Conservation (phyloP, 768 basidiomycete species). For the Cubamyces lactineus region DNA sequence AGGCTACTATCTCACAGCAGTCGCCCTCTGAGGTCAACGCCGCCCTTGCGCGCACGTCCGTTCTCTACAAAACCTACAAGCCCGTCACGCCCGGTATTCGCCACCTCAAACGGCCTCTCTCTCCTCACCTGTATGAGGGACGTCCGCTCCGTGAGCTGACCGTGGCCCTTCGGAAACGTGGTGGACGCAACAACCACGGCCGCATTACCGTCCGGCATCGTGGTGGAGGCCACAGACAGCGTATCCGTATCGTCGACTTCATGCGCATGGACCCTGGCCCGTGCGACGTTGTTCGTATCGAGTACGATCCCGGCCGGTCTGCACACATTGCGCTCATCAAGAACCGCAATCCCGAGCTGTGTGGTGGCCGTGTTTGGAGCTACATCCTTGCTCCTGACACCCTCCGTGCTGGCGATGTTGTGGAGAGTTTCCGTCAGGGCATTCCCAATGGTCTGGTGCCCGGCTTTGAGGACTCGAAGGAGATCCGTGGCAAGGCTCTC, state of each 20-base stretch:
- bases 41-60: slow-evolving; percentile 55
- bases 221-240: slow-evolving; percentile 89
- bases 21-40: slow-evolving; percentile 38
- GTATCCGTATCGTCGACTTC: slow-evolving; percentile 89
- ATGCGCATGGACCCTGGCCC: slow-evolving; percentile 73
- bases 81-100: slow-evolving; percentile 86
- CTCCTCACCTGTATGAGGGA: slow-evolving; percentile 83
- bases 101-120: slow-evolving; percentile 82
- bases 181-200: slow-evolving; percentile 84
- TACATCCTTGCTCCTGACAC: slow-evolving; percentile 95
- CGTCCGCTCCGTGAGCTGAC: slow-evolving; percentile 86
- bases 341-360: slow-evolving; percentile 56
- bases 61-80: slow-evolving; percentile 86
- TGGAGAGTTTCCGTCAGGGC: slow-evolving; percentile 83
- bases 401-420: slow-evolving; percentile 82
- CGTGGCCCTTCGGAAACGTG: slow-evolving; percentile 76
- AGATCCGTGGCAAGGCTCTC: slow-evolving; percentile 29
- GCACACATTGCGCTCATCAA: slow-evolving; percentile 92
- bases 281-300: slow-evolving; percentile 91
- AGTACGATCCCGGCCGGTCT: slow-evolving; percentile 93
- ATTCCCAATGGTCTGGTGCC: slow-evolving; percentile 78
- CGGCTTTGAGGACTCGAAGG: slow-evolving; percentile 37
- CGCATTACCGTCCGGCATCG: slow-evolving; percentile 85
- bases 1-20: slow-evolving; percentile 34
- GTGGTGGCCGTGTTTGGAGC: slow-evolving; percentile 67